phyloP scores from a whole-genome alignment of 352 stramenopile species.

The Thraustotheca clavata region DNA sequence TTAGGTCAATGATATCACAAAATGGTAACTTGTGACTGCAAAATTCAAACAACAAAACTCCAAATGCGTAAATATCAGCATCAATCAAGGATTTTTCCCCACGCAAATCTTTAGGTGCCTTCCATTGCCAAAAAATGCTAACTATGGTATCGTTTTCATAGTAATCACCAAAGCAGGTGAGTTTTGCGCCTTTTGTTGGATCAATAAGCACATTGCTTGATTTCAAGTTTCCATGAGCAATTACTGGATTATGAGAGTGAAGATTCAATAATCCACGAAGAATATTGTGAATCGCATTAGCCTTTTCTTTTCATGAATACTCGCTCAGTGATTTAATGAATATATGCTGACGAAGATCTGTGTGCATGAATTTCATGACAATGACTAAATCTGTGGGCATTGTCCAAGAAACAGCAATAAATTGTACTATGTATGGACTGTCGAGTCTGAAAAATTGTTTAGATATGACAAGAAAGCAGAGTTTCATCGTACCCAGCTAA shows the following conservation, averaged over 20 bases:
- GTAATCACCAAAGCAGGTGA: slow-evolving; percentile 76
- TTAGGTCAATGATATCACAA: slow-evolving; percentile 26
- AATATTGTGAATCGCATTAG: slow-evolving; percentile 58
- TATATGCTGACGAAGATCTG: slow-evolving; percentile 65
- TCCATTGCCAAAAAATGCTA: slow-evolving; percentile 71
- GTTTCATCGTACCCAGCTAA: background rate
- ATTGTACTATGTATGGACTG: background rate
- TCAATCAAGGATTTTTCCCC: slow-evolving; percentile 76
- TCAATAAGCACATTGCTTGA: slow-evolving; percentile 30
- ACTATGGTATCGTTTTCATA: slow-evolving; percentile 69
- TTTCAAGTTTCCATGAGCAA: slow-evolving; percentile 37
- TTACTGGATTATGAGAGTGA: slow-evolving; percentile 25
- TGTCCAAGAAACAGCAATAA: background rate
- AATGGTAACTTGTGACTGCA: slow-evolving; percentile 45
- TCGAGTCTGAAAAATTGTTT: background rate
- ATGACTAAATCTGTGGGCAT: slow-evolving; percentile 32
- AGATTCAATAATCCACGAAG: slow-evolving; percentile 28
- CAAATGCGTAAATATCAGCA: slow-evolving; percentile 83
- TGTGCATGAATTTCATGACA: slow-evolving; percentile 84
- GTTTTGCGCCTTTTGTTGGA: slow-evolving; percentile 42
- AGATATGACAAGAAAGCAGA: background rate
- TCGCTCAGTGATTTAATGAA: slow-evolving; percentile 71
- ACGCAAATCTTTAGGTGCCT: slow-evolving; percentile 77
- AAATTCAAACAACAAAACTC: slow-evolving; percentile 43
- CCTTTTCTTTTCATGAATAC: slow-evolving; percentile 70